phyloP scores from a whole-genome alignment of 2,329 filamentous ascomycete genomes.

The Xylariaceae sp. region DNA sequence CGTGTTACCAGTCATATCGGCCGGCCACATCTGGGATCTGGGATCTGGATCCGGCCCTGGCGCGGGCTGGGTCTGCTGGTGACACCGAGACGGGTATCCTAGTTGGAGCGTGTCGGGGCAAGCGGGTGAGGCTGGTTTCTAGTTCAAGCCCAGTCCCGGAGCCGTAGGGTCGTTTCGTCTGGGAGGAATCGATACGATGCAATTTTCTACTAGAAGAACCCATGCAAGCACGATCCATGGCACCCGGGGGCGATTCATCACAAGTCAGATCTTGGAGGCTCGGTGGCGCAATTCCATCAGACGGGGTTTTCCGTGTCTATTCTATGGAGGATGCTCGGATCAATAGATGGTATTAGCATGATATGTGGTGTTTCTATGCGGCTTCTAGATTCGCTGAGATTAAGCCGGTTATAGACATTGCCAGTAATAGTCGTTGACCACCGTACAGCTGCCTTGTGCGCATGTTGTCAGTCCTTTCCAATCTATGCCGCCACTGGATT shows the following conservation, averaged over 20 bases:
- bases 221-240: not conserved
- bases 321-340: not conserved
- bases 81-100: not conserved
- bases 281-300: not conserved
- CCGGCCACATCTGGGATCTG: not conserved
- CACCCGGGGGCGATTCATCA: not conserved
- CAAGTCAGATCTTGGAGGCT: not conserved
- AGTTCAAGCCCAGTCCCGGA: not conserved
- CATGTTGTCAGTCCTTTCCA: constrained; percentile 21
- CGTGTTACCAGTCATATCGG: not conserved
- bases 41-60: not conserved
- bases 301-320: not conserved
- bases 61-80: not conserved
- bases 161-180: not conserved
- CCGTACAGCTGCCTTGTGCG: constrained; percentile 20
- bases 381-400: not conserved
- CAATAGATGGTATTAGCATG: not conserved
- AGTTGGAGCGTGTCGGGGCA: not conserved
- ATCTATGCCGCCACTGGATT: constrained; percentile 7
- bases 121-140: not conserved
- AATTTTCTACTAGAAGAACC: not conserved
- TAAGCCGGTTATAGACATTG: constrained; percentile 11
- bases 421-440: constrained; percentile 20
- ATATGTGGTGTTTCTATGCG: not conserved
- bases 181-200: not conserved